Evolutionary conservation across 495 filamentous ascomycete genomes (phyloP), one percentile per base, ranked within the genome.

Genomic region (Cudoniella acicularis): DNA sequence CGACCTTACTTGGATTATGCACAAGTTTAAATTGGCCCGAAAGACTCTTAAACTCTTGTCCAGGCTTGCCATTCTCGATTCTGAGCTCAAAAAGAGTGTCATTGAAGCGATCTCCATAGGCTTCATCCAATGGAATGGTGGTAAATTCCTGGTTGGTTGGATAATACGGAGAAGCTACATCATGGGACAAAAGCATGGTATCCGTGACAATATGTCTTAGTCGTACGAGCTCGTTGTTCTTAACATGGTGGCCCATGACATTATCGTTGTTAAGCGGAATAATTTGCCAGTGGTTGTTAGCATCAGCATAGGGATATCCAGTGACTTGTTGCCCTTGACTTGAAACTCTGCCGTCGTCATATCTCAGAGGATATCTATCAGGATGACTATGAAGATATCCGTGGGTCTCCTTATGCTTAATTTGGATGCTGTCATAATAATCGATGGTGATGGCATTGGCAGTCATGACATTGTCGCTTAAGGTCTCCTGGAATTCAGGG

Each of bases 141-240:
- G 94, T 98, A 67, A 98, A 98, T 70, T 98, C 94, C 73, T 98
- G 94, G 77, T 98, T 98, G 47, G 94, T 98, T 1, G 94, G 94
- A 72, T 85, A 96, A 76, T 87, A 95, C 13, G 94, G 94, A 46
- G 95, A 98, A n/a, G 94, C 94, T 49, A 98, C 94, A 70, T 98
- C 94, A 69, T 98, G 94, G n/a, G 90, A 91, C 49, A 98, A 72
- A 26, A 98, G 86, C 62, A 88, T 78, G n/a, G 85, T 89, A 69
- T 96, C 84, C 0, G 95, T 98, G 30, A 88, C 85, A 26, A 96
- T 64, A 69, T 98, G 94, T 61, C 88, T 86, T 22, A 98, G 86
- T 72, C 92, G 87, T 49, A 98, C 82, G 26, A 96, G 72, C 62
- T 97, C 94, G 42, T 92, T 88, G 64, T 95, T 92, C 68, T 81